These are phyloP conservation scores for Cutaneotrichosporon cutaneum DNA, from an alignment of 1,284 basidiomycete genomes.

Conservation along the genomic window DNA sequence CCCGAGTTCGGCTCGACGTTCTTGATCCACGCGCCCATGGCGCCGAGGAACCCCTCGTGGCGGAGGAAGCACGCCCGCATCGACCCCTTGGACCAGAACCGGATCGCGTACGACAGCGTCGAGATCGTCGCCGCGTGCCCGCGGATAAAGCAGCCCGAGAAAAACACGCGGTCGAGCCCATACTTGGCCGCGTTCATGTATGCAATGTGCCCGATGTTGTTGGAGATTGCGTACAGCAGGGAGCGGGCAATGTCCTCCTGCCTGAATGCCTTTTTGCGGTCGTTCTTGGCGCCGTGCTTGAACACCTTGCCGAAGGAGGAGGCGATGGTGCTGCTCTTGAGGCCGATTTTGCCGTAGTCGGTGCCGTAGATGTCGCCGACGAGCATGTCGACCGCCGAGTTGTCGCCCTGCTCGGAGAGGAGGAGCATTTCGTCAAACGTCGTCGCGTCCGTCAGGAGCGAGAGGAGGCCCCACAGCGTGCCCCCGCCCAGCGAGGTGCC, in stretches of 20 bases:
- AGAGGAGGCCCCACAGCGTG: constrained; percentile 96
- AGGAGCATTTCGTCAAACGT: constrained; percentile 95
- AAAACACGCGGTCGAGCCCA: constrained; percentile 94
- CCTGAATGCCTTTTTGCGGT: constrained; percentile 71
- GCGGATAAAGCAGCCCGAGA: constrained; percentile 98
- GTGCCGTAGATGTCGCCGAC: constrained; percentile 98
- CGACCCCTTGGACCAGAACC: constrained; percentile 98
- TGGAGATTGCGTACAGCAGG: constrained; percentile 92
- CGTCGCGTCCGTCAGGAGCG: constrained; percentile 89
- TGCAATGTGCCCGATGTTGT: constrained; percentile 99
- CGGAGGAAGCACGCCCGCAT: constrained; percentile 95
- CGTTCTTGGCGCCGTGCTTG: constrained; percentile 61
- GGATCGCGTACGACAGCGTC: constrained; percentile 96
- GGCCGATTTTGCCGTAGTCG: constrained; percentile 87
- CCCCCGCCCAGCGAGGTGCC: constrained; percentile 98
- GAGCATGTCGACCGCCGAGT: constrained; percentile 94
- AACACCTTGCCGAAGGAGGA: constrained; percentile 99
- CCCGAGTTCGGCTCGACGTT: constrained; percentile 62
- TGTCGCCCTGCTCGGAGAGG: constrained; percentile 90
- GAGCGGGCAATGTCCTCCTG: constrained; percentile 94
- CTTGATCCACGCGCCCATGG: constrained; percentile 94
- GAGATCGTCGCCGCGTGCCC: constrained; percentile 97
- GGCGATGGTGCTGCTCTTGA: constrained; percentile 97
- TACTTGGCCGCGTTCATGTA: constrained; percentile 99
- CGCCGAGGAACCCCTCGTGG: constrained; percentile 95